Conservation (phyloP, 78 protist species). For the slime mould (Dictyostelium discoideum) region dicty_2.7 NC_007088.5:3811001-3811500, state of each 20-base stretch:
- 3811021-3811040: not conserved
- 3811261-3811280: not conserved
- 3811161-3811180: not conserved
- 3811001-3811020: not conserved
- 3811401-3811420: not conserved
- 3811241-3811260: constrained; percentile 1
- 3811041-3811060: not conserved
- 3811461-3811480: constrained; percentile 64
- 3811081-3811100: not conserved
- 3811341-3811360: constrained; percentile 55
- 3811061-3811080: too few relatives aligned
- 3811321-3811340: not conserved
- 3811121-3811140: not conserved
- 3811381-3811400: constrained; percentile 54
- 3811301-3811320: constrained; percentile 19
- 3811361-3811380: constrained; percentile 20
- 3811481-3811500: constrained; percentile 66
- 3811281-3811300: constrained; percentile 28
- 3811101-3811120: not conserved
- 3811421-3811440: not conserved
- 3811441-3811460: constrained; percentile 61
- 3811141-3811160: not conserved
- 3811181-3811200: not conserved
- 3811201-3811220: constrained; percentile 55
- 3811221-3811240: not conserved